Evolutionary conservation across 2,329 filamentous ascomycete species (phyloP), one percentile per base, ranked within the genome.

Genomic region (Clathrospora elynae): DNA sequence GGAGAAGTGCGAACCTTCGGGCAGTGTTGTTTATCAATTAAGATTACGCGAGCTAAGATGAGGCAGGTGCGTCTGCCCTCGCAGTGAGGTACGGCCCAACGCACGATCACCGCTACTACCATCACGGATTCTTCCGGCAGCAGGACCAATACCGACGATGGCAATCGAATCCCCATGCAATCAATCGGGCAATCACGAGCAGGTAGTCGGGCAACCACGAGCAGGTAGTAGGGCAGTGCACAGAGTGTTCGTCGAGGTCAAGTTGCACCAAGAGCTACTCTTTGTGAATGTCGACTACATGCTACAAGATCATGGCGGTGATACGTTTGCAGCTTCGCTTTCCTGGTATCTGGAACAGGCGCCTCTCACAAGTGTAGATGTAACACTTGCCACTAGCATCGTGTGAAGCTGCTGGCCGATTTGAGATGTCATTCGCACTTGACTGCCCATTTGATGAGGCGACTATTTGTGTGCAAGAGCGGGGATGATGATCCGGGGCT

Each of bases 1-100:
- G 37, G 41, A 20, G 44, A 41, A 23, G 17, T 41, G 42, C 22
- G 40, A 50, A 40, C n/a, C n/a, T n/a, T n/a, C n/a, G 36, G 38
- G 37, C 8, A 32, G 24, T 35, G 42, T 45, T 48, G 46, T 53
- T 53, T 41, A 45, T 36, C 35, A 16, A 36, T 35, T 32, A 38
- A 22, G 35, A 47, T 51, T 50, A 51, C 28, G 47, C 49, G 35
- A 50, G 29, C 6, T 20, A 20, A 35, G 13, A 39, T 24, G 30
- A 46, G 38, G 28, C 25, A 41, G 38, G 51, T 39, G 45, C 53
- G 18, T 44, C 24, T 40, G 20, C 14, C 12, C 10, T 16, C 36
- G 6, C 23, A 16, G 36, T 23, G 25, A 31, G 23, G 26, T 26
- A 26, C 34, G 24, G 24, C 10, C 14, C 26, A 17, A 35, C 12